Percentiles rank a stretch among this genome's conserved stretches.
Conservation (phyloP, 2,329 filamentous ascomycete genomes). For the Penicillium capsulatum region DNA sequence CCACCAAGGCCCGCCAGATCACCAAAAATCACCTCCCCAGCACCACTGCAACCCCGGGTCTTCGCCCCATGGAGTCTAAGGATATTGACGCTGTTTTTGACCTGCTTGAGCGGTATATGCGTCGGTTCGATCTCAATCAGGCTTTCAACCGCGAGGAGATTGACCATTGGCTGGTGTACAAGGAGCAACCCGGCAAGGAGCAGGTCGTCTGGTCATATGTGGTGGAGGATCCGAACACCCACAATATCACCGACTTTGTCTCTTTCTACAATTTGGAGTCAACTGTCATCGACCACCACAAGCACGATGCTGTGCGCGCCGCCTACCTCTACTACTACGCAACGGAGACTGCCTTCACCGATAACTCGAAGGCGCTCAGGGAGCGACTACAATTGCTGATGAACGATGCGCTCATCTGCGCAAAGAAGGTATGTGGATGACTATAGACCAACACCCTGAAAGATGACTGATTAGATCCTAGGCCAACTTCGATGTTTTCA, state of each 20-base stretch:
- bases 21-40: conserved; percentile 80
- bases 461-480: conserved; percentile 26
- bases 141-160: conserved; percentile 76
- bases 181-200: conserved; percentile 60
- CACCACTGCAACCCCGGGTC: conserved; percentile 65
- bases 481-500: conserved; percentile 90
- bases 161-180: conserved; percentile 79
- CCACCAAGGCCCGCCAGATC: conserved; percentile 80
- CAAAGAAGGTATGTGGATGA: conserved; percentile 66
- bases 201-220: conserved; percentile 94
- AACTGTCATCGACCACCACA: conserved; percentile 76
- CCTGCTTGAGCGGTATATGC: conserved; percentile 71
- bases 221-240: conserved; percentile 66
- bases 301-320: conserved; percentile 75
- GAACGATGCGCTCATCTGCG: conserved; percentile 79
- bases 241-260: conserved; percentile 92
- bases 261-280: conserved; percentile 96
- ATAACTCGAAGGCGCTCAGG: conserved; percentile 60
- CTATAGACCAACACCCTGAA: too few relatives aligned
- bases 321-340: conserved; percentile 98
- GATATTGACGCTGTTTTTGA: conserved; percentile 73
- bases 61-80: conserved; percentile 73
- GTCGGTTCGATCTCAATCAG: conserved; percentile 78
- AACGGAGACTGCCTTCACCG: conserved; percentile 67
- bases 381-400: conserved; percentile 75